phyloP scores from a whole-genome alignment of 208 protist genomes.

The Herpetomonas tarakana region DNA sequence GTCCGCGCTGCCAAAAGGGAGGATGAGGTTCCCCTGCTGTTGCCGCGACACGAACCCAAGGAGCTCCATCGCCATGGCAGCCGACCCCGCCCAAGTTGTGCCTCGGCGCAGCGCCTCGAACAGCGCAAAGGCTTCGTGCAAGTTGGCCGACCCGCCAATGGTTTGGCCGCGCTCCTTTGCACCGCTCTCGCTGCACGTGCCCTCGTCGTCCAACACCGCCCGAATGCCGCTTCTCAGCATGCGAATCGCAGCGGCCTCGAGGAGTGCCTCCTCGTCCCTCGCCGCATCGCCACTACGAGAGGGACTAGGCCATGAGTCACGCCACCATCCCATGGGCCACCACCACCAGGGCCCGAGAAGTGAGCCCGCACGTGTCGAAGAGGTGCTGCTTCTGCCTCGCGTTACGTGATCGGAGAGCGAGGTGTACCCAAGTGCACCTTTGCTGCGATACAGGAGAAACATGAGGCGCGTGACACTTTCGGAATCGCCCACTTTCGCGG shows the following conservation, averaged over 20 bases:
- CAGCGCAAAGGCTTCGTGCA: conserved; percentile 34
- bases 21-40: conserved; percentile 12
- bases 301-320: not conserved
- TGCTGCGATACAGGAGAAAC: conserved; percentile 56
- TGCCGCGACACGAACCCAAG: conserved; percentile 22
- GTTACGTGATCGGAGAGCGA: conserved; percentile 19
- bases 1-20: too few species aligned
- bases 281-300: not conserved
- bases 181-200: conserved; percentile 2
- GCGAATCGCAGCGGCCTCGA: conserved; percentile 39
- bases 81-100: conserved; percentile 31
- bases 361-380: conserved; percentile 1
- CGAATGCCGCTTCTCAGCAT: conserved; percentile 58
- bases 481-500: conserved; percentile 43
- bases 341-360: not conserved
- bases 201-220: conserved; percentile 24
- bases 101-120: conserved; percentile 31
- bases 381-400: not conserved
- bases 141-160: not conserved
- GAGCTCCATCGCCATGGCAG: conserved; percentile 36
- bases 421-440: conserved; percentile 27
- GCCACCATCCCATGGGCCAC: not conserved
- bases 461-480: conserved; percentile 66
- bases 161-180: not conserved
- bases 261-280: conserved; percentile 14